Evolutionary conservation across 116 monocot species (phyloP).

Genomic region (Cymodocea nodosa): DNA sequence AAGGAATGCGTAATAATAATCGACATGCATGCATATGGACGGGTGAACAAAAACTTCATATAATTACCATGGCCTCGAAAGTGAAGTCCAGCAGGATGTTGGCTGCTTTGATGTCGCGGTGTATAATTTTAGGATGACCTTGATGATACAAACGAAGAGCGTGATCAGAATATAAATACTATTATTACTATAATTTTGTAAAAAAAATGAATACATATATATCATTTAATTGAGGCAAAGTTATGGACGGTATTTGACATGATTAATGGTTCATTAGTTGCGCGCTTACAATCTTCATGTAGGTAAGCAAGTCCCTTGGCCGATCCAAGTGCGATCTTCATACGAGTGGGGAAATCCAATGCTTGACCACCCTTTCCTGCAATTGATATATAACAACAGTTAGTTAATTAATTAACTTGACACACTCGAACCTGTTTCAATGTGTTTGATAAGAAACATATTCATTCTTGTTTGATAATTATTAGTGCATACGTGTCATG

Average conservation of each 20-base stretch:
- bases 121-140: conserved; percentile 83
- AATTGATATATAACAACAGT: background rate
- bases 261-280: background rate
- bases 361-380: conserved; percentile 37
- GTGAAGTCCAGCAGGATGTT: conserved; percentile 76
- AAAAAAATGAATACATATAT: no score
- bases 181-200: no score
- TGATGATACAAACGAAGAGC: background rate
- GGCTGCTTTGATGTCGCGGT: conserved; percentile 84
- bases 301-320: conserved; percentile 84
- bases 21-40: background rate
- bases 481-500: no score
- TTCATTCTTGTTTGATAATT: no score
- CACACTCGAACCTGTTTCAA: no score
- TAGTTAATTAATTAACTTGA: no score
- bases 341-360: conserved; percentile 57
- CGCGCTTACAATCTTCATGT: conserved; percentile 68
- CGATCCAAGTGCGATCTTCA: conserved; percentile 75
- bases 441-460: background rate
- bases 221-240: no score
- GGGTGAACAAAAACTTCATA: background rate
- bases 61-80: conserved; percentile 70
- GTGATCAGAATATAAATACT: no score
- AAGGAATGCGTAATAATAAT: no score
- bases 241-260: no score